Conservation (phyloP, 192 early-diverging fungal genomes). For the Obelidium mucronatum region DNA sequence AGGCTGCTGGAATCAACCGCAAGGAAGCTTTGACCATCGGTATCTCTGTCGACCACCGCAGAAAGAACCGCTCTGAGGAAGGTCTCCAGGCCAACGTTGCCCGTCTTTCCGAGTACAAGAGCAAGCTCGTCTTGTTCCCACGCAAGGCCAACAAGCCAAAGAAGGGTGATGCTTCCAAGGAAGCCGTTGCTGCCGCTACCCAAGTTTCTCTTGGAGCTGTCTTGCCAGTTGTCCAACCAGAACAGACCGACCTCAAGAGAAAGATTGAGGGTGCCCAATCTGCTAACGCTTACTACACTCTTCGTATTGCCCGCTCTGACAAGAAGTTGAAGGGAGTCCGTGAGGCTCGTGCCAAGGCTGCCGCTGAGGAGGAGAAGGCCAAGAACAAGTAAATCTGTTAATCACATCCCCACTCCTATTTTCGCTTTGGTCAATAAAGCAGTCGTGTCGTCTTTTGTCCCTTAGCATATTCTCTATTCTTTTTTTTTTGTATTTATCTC, state of each 20-base stretch:
- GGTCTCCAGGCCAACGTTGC: conserved; percentile 91
- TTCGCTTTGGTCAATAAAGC: neutral
- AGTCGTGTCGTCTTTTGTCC: neutral
- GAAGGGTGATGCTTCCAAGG: conserved; percentile 69
- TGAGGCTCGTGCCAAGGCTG: conserved; percentile 78
- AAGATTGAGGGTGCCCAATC: conserved; percentile 43
- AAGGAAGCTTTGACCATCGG: conserved; percentile 95
- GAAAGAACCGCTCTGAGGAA: conserved; percentile 95
- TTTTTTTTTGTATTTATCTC: neutral
- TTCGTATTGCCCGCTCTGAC: conserved; percentile 82
- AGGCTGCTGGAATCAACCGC: conserved; percentile 90
- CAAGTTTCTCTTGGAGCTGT: conserved; percentile 69
- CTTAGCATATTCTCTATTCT: neutral
- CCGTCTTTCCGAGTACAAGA: conserved; percentile 93
- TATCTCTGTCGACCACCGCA: conserved; percentile 95
- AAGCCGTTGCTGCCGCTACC: conserved; percentile 59
- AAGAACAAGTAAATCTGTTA: conserved; percentile 62
- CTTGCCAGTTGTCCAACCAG: conserved; percentile 72
- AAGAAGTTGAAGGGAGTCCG: conserved; percentile 77
- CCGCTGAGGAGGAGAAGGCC: conserved; percentile 86
- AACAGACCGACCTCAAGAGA: conserved; percentile 43
- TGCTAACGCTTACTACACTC: conserved; percentile 70
- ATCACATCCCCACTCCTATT: neutral
- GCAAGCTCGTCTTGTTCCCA: conserved; percentile 97
- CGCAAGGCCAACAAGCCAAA: conserved; percentile 90